Conservation (phyloP, 495 filamentous ascomycete genomes). For the Penicillium subrubescens region DNA sequence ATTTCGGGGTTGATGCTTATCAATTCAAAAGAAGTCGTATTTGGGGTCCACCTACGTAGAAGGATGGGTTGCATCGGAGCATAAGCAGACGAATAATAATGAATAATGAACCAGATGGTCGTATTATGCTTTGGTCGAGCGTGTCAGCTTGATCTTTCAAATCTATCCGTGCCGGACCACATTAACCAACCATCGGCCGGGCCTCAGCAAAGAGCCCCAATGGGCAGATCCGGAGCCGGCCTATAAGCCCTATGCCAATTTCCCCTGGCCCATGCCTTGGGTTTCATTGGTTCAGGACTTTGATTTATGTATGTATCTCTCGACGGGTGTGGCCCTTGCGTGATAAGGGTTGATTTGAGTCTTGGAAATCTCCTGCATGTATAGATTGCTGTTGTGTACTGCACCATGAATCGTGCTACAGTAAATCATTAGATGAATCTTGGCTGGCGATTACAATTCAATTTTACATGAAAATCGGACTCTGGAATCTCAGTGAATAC, state of each 20-base stretch:
- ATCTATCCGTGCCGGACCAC: not conserved
- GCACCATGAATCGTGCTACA: not conserved
- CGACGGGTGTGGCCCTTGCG: slow-evolving; percentile 9
- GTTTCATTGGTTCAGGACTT: not conserved
- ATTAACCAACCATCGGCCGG: no score
- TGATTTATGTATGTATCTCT: not conserved
- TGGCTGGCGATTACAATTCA: not conserved
- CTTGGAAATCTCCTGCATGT: not conserved
- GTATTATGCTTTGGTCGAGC: not conserved
- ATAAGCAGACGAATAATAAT: not conserved
- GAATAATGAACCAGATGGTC: not conserved
- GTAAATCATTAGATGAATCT: no score
- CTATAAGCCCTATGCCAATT: not conserved
- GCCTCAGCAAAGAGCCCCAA: not conserved
- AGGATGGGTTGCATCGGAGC: not conserved
- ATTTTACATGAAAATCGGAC: not conserved
- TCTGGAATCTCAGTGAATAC: not conserved
- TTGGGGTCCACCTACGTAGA: not conserved
- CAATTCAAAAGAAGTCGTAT: not conserved
- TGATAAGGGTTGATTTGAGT: not conserved
- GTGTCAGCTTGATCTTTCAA: not conserved
- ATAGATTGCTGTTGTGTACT: not conserved
- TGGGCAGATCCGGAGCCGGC: not conserved
- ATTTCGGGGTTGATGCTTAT: not conserved
- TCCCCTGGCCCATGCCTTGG: not conserved